Base-by-base conservation (phyloP, 306 rosid genomes). In the Cicer arietinum region DNA sequence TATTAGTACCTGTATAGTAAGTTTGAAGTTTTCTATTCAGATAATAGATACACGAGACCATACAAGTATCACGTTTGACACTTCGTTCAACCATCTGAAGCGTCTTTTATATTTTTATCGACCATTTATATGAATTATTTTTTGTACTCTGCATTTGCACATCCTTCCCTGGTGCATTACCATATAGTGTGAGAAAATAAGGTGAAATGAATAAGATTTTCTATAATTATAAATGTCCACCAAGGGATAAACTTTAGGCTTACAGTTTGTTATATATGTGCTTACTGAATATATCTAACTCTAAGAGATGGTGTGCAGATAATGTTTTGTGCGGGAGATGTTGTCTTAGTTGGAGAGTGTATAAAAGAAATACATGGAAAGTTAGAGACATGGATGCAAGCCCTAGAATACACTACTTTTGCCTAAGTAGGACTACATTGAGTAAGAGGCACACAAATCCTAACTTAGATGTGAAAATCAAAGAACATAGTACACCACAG, bases 21-120 rank as follows among this genome's bases (percentile, higher is more conserved):
- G 48, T 73, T 67, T 67, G 40, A 76, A 65, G 73, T 60, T 71
- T 69, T 71, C n/a, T 59, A 73, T 58, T 47, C 20, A 18, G 39
- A 56, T 64, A 35, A 57, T 56, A 42, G 35, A 52, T 61, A 56
- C 71, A 22, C 8, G 56, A 25, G 71, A 51, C 50, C 70, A 42
- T 71, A n/a, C 75, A 56, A 18, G 52, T 67, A 40, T 80, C 13
- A 8, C 74, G 62, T 77, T 50, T 53, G 17, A 17, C 50, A 40
- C 39, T 56, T 44, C 65, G 12, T 71, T 71, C 71, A 62, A 25
- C 67, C 58, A 80, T 45, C 40, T 43, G 47, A 56, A 51, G 63
- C 48, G 69, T 75, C 59, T 61, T 52, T 60, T 69, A 39, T 61
- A 68, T 59, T 59, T 75, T 51, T 59, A 43, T 7, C 8, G 13